Evolutionary conservation across 371 early-diverging fungal genomes (phyloP).

Genomic region (Mortierella polycephala): DNA sequence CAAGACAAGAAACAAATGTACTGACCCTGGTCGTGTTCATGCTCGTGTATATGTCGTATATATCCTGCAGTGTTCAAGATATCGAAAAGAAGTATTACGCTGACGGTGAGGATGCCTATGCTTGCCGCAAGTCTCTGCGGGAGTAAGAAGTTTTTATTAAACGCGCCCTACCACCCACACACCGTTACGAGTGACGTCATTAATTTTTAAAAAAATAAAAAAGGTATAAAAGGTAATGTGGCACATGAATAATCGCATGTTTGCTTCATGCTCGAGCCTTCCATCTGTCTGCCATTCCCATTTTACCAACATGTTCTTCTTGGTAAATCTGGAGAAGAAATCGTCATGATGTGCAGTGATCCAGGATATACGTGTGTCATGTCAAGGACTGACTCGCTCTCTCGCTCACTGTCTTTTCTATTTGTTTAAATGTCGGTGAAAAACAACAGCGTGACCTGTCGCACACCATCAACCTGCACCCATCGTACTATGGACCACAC

Average conservation of each 20-base stretch:
- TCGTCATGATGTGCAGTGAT: constrained; percentile 1
- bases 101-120: constrained; percentile 95
- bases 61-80: constrained; percentile 75
- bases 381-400: not conserved
- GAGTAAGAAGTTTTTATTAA: not conserved
- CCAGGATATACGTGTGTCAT: not conserved
- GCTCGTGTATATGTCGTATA: not conserved
- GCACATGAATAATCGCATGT: no score
- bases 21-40: not conserved
- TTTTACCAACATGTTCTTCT: constrained; percentile 40
- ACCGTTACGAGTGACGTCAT: no score
- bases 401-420: not conserved
- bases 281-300: not conserved
- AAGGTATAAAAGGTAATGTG: no score
- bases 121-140: constrained; percentile 68
- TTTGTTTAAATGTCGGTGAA: not conserved
- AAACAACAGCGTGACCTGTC: constrained; percentile 62
- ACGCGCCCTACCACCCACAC: no score
- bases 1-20: not conserved
- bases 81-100: constrained; percentile 97
- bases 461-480: constrained; percentile 93
- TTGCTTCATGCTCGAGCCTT: no score
- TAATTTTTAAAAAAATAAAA: no score
- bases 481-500: constrained; percentile 89
- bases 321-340: constrained; percentile 21